Base-by-base conservation (phyloP, 352 stramenopile genomes). In the Pythium periplocum region DNA sequence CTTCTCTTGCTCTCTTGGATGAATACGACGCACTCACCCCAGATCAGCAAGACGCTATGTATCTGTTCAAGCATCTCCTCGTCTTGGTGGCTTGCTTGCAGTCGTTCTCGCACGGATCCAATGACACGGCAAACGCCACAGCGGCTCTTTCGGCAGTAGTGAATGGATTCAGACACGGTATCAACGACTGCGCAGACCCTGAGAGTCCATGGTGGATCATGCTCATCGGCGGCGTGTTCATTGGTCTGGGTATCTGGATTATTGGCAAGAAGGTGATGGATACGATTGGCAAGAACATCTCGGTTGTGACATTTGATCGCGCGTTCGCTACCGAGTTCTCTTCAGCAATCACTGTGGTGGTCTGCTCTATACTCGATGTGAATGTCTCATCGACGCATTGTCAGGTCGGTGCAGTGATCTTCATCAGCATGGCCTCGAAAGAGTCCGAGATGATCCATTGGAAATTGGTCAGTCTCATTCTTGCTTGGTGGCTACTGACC, bases 41-140 rank as follows among this genome's bases (percentile, higher is more conserved):
- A 4, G 57, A 73, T 12, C 48, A 85, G 38, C 57, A 81, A 46
- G 65, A 73, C 54, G 65, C 68, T 44, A 72, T 68, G 60, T 71
- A 54, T 33, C 59, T 70, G 53, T 69, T 72, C 57, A 85, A 67
- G 44, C 87, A 80, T 62, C 50, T 93, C 35, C 67, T 93, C 51
- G 73, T 95, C 17, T 68, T 92, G 35, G 86, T 86, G 11, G 73
- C 82, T 36, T 78, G 63, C 35, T 59, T 91, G 17, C 74, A 86
- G 51, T 85, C 79, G 12, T 93, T 90, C 59, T 68, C 71, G 1
- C 85, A 95, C 62, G 85, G 85, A 26, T 71, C 83, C 31, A 93
- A 93, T 59, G 83, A 95, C 58, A 78, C 87, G 1, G 78, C 81
- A 17, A 96, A 94, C 59, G 59, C 76, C 2, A 91, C 90, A 37